Evolutionary conservation across 1,284 basidiomycete genomes (phyloP), one percentile per base, ranked within the genome.

Genomic region (Hymenochaete sp.): DNA sequence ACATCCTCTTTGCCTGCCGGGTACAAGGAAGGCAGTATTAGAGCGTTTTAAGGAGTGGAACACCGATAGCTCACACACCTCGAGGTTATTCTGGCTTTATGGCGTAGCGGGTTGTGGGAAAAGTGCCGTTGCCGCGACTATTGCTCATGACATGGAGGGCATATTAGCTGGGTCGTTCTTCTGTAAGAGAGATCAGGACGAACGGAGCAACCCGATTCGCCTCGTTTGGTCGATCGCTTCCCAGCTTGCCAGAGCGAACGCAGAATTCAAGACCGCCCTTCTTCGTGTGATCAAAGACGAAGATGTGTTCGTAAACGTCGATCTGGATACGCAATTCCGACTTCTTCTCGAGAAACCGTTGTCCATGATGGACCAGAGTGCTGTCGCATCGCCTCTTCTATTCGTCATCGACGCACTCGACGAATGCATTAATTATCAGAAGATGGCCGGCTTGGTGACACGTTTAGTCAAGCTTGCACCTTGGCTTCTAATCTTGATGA

Each of bases 31-130:
- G n/a, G n/a, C n/a, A n/a, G n/a, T n/a, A n/a, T n/a, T n/a, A n/a
- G n/a, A n/a, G n/a, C n/a, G n/a, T n/a, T n/a, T n/a, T n/a, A n/a
- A n/a, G n/a, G n/a, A n/a, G n/a, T n/a, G n/a, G n/a, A n/a, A n/a
- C n/a, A n/a, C n/a, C n/a, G n/a, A n/a, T n/a, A n/a, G n/a, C n/a
- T n/a, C n/a, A n/a, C n/a, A n/a, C n/a, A n/a, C n/a, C n/a, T n/a
- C n/a, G n/a, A n/a, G n/a, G n/a, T n/a, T 46, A n/a, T 33, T 45
- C 11, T 45, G 43, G 43, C 33, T 58, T 51, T 59, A 58, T 52
- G 60, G 60, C 40, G 58, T 58, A 38, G 59, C 61, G n/a, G 61
- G 61, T 44, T 44, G 50, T 9, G 60, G 61, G 13, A 47, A 53
- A 38, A 49, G 46, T 38, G 51, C 49, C 45, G 56, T 40, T 18